Evolutionary conservation across 2,329 filamentous ascomycete species (phyloP), one percentile per base, ranked within the genome.

Genomic region (Chrysosphaeria jannelii): DNA sequence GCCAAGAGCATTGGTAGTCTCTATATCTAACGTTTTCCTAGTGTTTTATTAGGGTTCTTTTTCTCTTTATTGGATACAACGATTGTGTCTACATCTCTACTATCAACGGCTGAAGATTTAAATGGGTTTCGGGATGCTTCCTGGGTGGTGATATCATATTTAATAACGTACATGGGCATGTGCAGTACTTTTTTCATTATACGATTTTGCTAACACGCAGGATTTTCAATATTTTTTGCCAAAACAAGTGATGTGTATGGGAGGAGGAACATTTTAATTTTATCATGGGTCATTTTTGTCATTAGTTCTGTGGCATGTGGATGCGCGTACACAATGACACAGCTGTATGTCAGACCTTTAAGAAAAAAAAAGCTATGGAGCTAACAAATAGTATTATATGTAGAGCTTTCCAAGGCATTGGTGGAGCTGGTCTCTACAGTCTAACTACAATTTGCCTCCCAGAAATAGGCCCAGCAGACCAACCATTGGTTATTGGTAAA

Each of bases 401-500:
- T 27, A 52, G 59, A 11, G 53, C 55, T 1, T 50, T 64, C 9
- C 59, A 64, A 27, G 59, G 59, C 4, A 48, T 64, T 20, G 60
- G 61, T 1, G 61, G 56, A 2, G 59, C 61, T 6, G 60, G 60
- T 0, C 40, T 66, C 13, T 67, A 64, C 36, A 61, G 56, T 30
- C 38, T 65, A 20, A 52, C 55, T 1, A 55, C 64, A 27, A 54
- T 61, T 24, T 48, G 51, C 8, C 44, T 64, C 2, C 46, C 60
- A 14, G 57, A 63, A 29, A 45, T 63, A 23, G 53, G 56, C 0
- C 57, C 55, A 8, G 45, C 44, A 3, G 42, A 55, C 30, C 48
- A 47, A 6, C 55, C 56, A 3, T 50, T 51, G 24, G 34, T 60
- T 10, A 51, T 62, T 20, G 54, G 57, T 3, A 53, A 51, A 13